These are phyloP conservation scores for Peterozyma xylosa DNA, from an alignment of 805 yeast species.

Conservation along the genomic window DNA sequence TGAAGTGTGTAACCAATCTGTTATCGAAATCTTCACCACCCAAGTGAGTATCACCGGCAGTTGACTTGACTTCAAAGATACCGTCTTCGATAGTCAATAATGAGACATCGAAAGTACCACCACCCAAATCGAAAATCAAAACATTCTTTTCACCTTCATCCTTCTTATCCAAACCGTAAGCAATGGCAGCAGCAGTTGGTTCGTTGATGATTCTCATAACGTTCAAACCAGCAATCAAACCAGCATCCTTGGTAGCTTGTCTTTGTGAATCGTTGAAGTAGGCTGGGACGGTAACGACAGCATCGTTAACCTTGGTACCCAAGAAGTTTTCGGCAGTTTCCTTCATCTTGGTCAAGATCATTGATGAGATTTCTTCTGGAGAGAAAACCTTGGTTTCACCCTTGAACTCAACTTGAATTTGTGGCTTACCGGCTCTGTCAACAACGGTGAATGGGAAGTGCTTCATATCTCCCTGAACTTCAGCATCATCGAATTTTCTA, in stretches of 20 bases:
- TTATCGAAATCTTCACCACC: slow-evolving; percentile 99
- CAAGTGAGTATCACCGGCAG: slow-evolving; percentile 86
- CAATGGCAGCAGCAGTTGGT: slow-evolving; percentile 97
- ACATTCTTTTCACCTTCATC: slow-evolving; percentile 79
- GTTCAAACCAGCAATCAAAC: slow-evolving; percentile 91
- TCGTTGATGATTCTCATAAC: slow-evolving; percentile 93
- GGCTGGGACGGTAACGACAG: slow-evolving; percentile 95
- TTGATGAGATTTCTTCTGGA: slow-evolving; percentile 92
- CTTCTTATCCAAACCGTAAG: slow-evolving; percentile 83
- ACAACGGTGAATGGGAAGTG: slow-evolving; percentile 80
- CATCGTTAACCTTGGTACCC: slow-evolving; percentile 79
- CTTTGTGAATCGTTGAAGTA: slow-evolving; percentile 97
- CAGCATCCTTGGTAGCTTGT: slow-evolving; percentile 98
- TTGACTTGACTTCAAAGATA: slow-evolving; percentile 93
- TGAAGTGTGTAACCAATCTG: slow-evolving; percentile 92
- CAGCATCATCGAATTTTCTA: slow-evolving; percentile 77
- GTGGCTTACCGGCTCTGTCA: slow-evolving; percentile 72
- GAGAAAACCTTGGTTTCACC: slow-evolving; percentile 83
- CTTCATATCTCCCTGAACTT: slow-evolving; percentile 73
- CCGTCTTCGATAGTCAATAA: slow-evolving; percentile 89
- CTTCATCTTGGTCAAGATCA: slow-evolving; percentile 87
- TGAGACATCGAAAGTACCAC: slow-evolving; percentile 97
- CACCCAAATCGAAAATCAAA: slow-evolving; percentile 91
- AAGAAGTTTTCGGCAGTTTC: slow-evolving; percentile 84
- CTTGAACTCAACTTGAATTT: slow-evolving; percentile 74